Percentiles rank a stretch among this genome's conserved stretches.
These are phyloP conservation scores for Clonostachys rhizophaga DNA, from an alignment of 2,329 filamentous ascomycete species.

Conservation along the genomic window DNA sequence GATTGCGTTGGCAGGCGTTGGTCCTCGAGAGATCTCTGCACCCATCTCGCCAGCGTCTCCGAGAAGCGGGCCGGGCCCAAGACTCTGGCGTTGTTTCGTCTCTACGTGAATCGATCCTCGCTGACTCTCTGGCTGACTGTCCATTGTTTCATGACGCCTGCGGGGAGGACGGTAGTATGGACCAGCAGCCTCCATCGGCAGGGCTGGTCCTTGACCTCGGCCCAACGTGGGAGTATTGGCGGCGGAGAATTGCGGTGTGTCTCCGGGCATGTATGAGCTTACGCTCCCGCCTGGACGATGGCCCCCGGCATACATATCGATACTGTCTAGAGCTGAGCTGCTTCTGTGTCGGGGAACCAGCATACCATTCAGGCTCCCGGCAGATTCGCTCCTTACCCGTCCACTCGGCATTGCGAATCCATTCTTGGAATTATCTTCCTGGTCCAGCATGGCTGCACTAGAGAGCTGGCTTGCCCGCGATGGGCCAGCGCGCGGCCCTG, in stretches of 20 bases:
- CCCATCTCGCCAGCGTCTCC: constrained; percentile 32
- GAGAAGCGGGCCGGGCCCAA: constrained; percentile 10
- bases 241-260: constrained; percentile 70
- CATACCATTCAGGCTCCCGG: constrained; percentile 50
- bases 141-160: constrained; percentile 59
- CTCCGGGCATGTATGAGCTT: constrained; percentile 68
- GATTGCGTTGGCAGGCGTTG: constrained; percentile 31
- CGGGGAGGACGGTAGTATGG: constrained; percentile 88
- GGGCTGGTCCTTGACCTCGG: constrained; percentile 35
- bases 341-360: constrained; percentile 41
- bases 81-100: constrained; percentile 23
- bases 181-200: constrained; percentile 54
- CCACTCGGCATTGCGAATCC: constrained; percentile 50
- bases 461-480: constrained; percentile 80
- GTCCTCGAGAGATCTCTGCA: constrained; percentile 31
- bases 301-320: constrained; percentile 37
- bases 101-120: constrained; percentile 21
- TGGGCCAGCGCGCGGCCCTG: constrained; percentile 56
- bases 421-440: constrained; percentile 60
- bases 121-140: constrained; percentile 23
- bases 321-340: constrained; percentile 49
- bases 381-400: constrained; percentile 56
- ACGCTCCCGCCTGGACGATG: constrained; percentile 50
- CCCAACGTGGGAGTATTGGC: constrained; percentile 52
- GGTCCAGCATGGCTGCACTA: constrained; percentile 72